Base-by-base conservation (phyloP, 129 eudicot genomes). In the Erigeron canadensis region DNA sequence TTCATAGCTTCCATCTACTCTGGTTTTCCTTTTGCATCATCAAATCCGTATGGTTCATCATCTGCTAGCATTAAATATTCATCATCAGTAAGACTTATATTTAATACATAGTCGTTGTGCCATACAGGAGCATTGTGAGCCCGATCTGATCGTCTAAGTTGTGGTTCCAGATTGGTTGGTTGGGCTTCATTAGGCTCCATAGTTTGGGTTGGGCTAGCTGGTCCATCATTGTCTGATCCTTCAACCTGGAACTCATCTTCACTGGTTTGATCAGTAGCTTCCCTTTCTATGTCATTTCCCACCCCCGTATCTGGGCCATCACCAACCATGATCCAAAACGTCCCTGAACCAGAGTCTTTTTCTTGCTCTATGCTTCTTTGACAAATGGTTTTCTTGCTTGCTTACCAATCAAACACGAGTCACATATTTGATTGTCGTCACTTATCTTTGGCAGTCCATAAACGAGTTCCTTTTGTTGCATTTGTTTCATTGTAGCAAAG, bases 1-100 rank as follows among this genome's bases (percentile, higher is more conserved):
- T 51, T 11, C 80, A 73, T 82, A 2, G 80, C 76, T 37, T 53
- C 51, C 2, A 17, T 16, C 83, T 63, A 66, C 1, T 9, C 5
- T 5, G 45, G 57, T 22, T 68, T 72, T 5, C 34, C 18, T n/a
- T n/a, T 16, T 0, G 79, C 79, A 17, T 73, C 70, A 0, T 57
- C 48, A 44, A 44, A 44, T 44, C 48, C 12, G 13, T 34, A 69
- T 0, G 80, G 84, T 28, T 80, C 70, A 28, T 55, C 38, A 41
- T 60, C 41, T 54, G 41, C 2, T 34, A n/a, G 8, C 40, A 66
- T 1, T 5, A 22, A 34, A 15, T n/a, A 46, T 4, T 4, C 54
- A n/a, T 12, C 34, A 0, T 69, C 19, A 12, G 17, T 12, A 43
- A 40, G 5, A 15, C 8, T 12, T 4, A 43, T n/a, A 18, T 42